Evolutionary conservation across 345 rosid species (phyloP).

Genomic region (Arabis hirsuta): DNA sequence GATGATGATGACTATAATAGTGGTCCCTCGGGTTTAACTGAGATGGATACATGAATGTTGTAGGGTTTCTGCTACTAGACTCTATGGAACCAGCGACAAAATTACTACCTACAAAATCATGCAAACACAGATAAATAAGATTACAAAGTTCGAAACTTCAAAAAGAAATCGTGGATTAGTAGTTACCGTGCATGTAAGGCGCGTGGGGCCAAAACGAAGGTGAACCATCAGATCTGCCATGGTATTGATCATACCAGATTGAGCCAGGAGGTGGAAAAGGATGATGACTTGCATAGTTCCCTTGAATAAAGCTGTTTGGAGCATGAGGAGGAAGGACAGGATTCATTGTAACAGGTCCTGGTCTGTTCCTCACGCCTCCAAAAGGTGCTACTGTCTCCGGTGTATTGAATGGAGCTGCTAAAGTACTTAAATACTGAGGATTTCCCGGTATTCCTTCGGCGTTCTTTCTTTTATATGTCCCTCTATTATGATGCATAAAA

Average conservation of each 20-base stretch:
- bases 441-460: constrained; percentile 56
- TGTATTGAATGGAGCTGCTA: constrained; percentile 54
- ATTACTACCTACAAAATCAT: constrained; percentile 43
- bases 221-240: constrained; percentile 53
- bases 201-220: constrained; percentile 67
- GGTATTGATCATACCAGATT: constrained; percentile 45
- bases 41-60: constrained; percentile 48
- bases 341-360: constrained; percentile 55
- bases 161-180: background rate
- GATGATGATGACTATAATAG: constrained; percentile 48
- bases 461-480: constrained; percentile 66
- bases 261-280: constrained; percentile 60
- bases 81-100: constrained; percentile 59
- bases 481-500: constrained; percentile 63
- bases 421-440: constrained; percentile 48
- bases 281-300: constrained; percentile 58
- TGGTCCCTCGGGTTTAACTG: constrained; percentile 53
- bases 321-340: constrained; percentile 59
- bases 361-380: constrained; percentile 63
- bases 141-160: constrained; percentile 8
- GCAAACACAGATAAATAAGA: constrained; percentile 9
- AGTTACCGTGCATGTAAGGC: constrained; percentile 73
- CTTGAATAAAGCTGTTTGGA: constrained; percentile 59
- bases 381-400: constrained; percentile 41
- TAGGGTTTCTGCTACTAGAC: constrained; percentile 57